Evolutionary conservation across 441 rosid genomes (phyloP).

Genomic region (Euphorbia schlechtendalii): DNA sequence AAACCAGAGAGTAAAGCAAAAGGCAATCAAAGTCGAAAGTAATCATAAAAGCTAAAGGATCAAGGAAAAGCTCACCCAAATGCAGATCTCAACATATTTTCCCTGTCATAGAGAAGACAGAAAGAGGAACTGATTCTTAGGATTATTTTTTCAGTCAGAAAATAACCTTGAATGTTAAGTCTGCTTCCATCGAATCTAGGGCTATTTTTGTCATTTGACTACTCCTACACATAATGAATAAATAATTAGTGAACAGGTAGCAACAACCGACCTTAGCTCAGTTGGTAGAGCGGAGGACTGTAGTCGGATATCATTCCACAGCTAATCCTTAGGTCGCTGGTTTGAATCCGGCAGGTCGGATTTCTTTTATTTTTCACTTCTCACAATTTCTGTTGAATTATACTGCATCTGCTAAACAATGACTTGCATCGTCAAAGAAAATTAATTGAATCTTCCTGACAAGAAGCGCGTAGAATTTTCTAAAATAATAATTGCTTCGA

Average conservation of each 20-base stretch:
- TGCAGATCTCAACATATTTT: too few species aligned
- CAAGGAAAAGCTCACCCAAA: slow-evolving; percentile 20
- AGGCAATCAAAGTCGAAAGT: background rate
- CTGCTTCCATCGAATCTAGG: background rate
- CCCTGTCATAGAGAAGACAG: background rate
- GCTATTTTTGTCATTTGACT: slow-evolving; percentile 4
- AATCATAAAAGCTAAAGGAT: background rate
- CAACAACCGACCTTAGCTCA: slow-evolving; percentile 13
- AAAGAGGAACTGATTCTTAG: background rate
- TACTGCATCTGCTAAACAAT: too few species aligned
- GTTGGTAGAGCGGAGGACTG: slow-evolving; percentile 14
- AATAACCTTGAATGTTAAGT: slow-evolving; percentile 7
- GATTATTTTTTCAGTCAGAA: background rate
- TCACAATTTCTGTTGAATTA: too few species aligned
- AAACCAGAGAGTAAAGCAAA: background rate
- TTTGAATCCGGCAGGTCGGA: slow-evolving; percentile 23
- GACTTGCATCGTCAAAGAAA: too few species aligned
- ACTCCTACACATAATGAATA: too few species aligned
- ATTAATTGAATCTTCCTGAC: too few species aligned
- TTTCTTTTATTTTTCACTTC: background rate
- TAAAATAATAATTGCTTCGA: too few species aligned
- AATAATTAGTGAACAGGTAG: too few species aligned
- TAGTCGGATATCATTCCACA: background rate
- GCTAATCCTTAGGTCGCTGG: slow-evolving; percentile 18
- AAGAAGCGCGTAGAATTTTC: too few species aligned